Conservation (phyloP, 331 rosid genomes). For the Stylosanthes scabra region DNA sequence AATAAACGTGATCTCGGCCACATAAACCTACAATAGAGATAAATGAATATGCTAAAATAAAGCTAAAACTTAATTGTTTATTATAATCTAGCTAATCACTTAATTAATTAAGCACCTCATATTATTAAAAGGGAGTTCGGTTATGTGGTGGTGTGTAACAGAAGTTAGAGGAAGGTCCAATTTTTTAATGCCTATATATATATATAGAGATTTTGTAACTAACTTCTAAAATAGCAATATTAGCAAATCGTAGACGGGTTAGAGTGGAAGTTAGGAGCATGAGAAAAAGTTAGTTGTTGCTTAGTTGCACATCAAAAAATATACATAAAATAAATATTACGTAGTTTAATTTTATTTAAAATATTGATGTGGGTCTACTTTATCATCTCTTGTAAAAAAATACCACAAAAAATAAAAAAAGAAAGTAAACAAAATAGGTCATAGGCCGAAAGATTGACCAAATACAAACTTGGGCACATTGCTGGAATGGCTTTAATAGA, state of each 20-base stretch:
- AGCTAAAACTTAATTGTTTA: background rate
- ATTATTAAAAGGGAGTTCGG: background rate
- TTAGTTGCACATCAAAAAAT: constrained; percentile 26
- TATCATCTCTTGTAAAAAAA: too few relatives aligned
- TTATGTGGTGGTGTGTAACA: constrained; percentile 33
- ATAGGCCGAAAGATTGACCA: too few relatives aligned
- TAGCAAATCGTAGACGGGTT: constrained; percentile 26
- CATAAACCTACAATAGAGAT: constrained; percentile 12
- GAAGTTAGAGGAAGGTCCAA: constrained; percentile 24
- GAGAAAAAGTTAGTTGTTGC: constrained; percentile 13
- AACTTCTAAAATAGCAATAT: constrained; percentile 27
- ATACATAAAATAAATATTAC: background rate
- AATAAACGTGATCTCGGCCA: constrained; percentile 30
- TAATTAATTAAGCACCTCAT: background rate
- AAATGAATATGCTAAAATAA: constrained; percentile 7
- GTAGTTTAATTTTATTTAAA: too few relatives aligned
- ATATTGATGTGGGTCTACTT: background rate
- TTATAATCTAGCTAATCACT: background rate
- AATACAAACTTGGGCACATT: too few relatives aligned
- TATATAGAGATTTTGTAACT: constrained; percentile 40
- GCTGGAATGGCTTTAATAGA: too few relatives aligned
- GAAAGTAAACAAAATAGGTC: too few relatives aligned
- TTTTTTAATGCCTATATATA: too few relatives aligned
- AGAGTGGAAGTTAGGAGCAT: constrained; percentile 29
- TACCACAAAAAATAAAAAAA: too few relatives aligned